Evolutionary conservation across 2,329 filamentous ascomycete species (phyloP), one percentile per base, ranked within the genome.

Genomic region (Myotisia sp.): DNA sequence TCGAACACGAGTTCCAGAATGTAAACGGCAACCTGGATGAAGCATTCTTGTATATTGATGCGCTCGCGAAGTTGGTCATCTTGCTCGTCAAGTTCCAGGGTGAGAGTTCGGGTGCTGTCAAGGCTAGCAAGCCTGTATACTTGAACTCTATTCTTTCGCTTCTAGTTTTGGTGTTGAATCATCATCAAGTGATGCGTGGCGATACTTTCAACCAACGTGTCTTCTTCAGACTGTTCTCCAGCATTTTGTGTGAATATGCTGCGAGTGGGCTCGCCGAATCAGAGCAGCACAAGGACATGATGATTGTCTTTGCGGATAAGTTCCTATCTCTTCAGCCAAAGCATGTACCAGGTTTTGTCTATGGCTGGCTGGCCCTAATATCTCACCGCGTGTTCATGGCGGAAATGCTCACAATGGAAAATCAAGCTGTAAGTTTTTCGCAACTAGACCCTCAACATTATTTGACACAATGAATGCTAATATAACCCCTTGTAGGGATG

Each of bases 201-300:
- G 85, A 93, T 35, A 70, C 68, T 24, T 86, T 92, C 63, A 87
- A 84, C 48, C 80, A 87, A 50, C 77, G 83, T 41, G 76, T 92
- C 19, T 95, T 94, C 65, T 90, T 86, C 70, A 76, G 87, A 29
- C 68, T 98, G 26, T 79, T 94, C 51, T 87, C 84, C 0, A 71
- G 79, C 48, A 68, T 94, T 30, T 67, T 98, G 3, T 82, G 80
- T 54, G 79, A 90, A 46, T 69, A 87, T 37, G 66, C 72, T 18
- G 51, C 63, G 29, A 62, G 71, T 30, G 68, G 68, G 8, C 67
- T 75, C 40, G 67, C 76, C 37, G 52, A 77, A 21, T 54, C 66
- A 29, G 65, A 76, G 36, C 57, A 69, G 13, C 77, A 83, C 45
- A 71, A 73, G 42, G 72, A 78, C 19, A 73, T 92, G 47, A 68